phyloP scores from a whole-genome alignment of 176 grass and related monocot species.

The Rhipidocladum racemiflorum region DNA sequence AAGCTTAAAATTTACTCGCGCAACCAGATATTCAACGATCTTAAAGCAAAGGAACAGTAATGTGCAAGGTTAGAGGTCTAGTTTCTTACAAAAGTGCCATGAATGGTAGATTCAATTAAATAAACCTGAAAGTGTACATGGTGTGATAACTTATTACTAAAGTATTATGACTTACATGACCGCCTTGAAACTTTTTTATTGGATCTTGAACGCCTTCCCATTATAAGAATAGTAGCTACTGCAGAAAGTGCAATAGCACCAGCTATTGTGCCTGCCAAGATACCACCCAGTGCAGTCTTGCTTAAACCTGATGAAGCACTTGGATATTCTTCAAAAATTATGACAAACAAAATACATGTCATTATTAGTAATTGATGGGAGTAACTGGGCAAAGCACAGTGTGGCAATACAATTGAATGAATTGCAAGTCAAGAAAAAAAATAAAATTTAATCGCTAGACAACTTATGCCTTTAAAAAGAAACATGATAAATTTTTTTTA shows the following conservation, averaged over 20 bases:
- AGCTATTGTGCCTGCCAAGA: conserved; percentile 53
- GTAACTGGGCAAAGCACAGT: background rate
- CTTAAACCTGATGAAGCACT: conserved; percentile 54
- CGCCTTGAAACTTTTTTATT: conserved; percentile 43
- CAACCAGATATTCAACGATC: background rate
- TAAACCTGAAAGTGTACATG: background rate
- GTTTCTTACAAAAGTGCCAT: background rate
- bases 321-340: conserved; percentile 41
- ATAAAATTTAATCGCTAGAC: background rate
- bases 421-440: background rate
- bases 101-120: background rate
- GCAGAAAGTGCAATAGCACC: conserved; percentile 53
- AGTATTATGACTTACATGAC: conserved; percentile 58
- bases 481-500: background rate
- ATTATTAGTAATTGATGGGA: conserved; percentile 11
- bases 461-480: background rate
- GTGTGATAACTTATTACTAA: background rate
- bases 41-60: background rate
- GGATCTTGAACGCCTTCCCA: conserved; percentile 50
- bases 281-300: conserved; percentile 46
- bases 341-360: background rate
- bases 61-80: background rate
- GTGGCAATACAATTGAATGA: background rate
- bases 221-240: conserved; percentile 58
- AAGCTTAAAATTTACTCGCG: background rate